Evolutionary conservation across 208 protist genomes (phyloP).

Genomic region (Entamoeba histolytica): DNA sequence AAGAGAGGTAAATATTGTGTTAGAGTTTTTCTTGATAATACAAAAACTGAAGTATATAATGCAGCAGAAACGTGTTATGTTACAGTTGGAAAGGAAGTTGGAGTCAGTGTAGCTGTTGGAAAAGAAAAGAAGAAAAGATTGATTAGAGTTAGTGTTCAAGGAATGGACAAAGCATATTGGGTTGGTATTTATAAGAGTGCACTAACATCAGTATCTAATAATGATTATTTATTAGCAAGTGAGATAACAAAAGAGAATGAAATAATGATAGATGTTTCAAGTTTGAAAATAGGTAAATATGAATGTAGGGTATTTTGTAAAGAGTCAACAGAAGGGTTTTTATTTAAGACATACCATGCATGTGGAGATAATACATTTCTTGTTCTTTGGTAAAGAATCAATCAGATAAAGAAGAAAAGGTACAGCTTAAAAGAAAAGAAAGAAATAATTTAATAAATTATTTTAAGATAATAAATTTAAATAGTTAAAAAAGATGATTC

Average conservation of each 20-base stretch:
- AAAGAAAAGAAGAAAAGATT: not conserved
- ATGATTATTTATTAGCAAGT: not conserved
- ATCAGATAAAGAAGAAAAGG: too few relatives aligned
- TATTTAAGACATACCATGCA: too few relatives aligned
- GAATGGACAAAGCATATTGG: not conserved
- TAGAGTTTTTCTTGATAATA: not conserved
- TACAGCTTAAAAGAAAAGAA: too few relatives aligned
- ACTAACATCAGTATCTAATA: not conserved
- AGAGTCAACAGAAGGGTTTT: not conserved
- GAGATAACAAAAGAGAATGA: not conserved
- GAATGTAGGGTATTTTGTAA: not conserved
- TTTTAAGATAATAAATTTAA: too few relatives aligned
- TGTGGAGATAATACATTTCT: too few relatives aligned
- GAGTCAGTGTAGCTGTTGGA: not conserved
- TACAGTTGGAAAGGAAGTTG: not conserved
- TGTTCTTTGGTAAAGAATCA: too few relatives aligned
- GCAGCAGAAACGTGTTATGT: not conserved
- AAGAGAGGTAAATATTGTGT: not conserved
- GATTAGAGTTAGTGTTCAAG: not conserved
- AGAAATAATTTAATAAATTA: too few relatives aligned
- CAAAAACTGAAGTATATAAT: not conserved
- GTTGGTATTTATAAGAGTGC: not conserved
- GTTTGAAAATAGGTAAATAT: not conserved
- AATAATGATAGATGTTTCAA: not conserved
- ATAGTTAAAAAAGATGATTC: too few relatives aligned